Conservation (phyloP, 768 basidiomycete species). For the Plicaturopsis crispa region DNA sequence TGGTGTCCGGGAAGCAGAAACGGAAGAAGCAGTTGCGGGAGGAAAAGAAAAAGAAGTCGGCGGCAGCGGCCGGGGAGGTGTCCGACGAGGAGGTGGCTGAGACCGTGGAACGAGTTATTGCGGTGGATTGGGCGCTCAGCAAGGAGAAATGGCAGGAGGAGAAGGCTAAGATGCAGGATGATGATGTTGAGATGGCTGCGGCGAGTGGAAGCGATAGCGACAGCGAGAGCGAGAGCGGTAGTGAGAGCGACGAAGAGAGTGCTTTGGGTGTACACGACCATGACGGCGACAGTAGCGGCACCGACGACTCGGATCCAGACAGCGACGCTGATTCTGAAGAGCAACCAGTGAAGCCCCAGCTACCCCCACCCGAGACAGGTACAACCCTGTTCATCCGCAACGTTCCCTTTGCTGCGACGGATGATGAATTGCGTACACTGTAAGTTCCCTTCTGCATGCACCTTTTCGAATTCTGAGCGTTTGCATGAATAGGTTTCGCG, state of each 20-base stretch:
- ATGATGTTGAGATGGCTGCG: slow-evolving; percentile 26
- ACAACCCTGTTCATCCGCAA: slow-evolving; percentile 94
- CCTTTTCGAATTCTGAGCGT: slow-evolving; percentile 4
- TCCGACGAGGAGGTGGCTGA: slow-evolving; percentile 26
- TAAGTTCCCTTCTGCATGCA: slow-evolving; percentile 27
- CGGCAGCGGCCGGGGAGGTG: slow-evolving; percentile 24
- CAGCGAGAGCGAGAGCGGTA: slow-evolving; percentile 19
- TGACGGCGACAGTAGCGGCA: slow-evolving; percentile 28
- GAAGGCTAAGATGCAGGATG: slow-evolving; percentile 45
- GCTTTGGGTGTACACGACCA: slow-evolving; percentile 20
- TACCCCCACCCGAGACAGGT: slow-evolving; percentile 81
- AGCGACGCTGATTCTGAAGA: slow-evolving; percentile 32
- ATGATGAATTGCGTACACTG: slow-evolving; percentile 85
- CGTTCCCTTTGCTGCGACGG: slow-evolving; percentile 84
- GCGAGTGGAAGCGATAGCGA: slow-evolving; percentile 23
- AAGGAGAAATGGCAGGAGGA: slow-evolving; percentile 90
- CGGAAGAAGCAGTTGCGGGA: slow-evolving; percentile 51
- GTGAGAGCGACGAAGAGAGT: slow-evolving; percentile 10
- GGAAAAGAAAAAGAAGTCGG: slow-evolving; percentile 42
- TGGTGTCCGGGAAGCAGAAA: slow-evolving; percentile 60
- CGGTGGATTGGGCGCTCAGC: slow-evolving; percentile 95
- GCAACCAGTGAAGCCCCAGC: slow-evolving; percentile 49
- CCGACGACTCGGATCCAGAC: slow-evolving; percentile 14
- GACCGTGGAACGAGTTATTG: slow-evolving; percentile 57
- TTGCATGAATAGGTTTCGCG: slow-evolving; percentile 59